Evolutionary conservation across 2,329 filamentous ascomycete species (phyloP), one percentile per base, ranked within the genome.

Genomic region (Magnaporthiopsis rhizophila): DNA sequence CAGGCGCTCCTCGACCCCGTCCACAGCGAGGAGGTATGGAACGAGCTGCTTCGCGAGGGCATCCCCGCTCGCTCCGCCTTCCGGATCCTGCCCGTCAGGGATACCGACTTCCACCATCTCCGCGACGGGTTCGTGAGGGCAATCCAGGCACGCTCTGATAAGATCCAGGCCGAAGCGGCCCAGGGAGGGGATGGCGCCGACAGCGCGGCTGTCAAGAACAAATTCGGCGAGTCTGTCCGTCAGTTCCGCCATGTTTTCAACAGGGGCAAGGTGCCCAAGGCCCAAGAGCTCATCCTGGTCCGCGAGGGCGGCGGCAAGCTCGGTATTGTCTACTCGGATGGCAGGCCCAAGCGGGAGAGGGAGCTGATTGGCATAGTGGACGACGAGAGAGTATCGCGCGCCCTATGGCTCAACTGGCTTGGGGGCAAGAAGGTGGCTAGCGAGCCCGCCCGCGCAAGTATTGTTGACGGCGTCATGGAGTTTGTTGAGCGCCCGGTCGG

Each of bases 71-170:
- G 92, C 64, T 94, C 88, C 32, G 85, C 88, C 0, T 87, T 96
- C 77, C 85, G 94, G 59, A 89, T 99, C 67, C 87, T 94, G 3
- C 95, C 95, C 0, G 92, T 92, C n/a, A 84, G 92, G 53, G 92
- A 96, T 75, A 99, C 95, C 24, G 93, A 98, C 76, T 98, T 97
- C 76, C 86, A 89, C 68, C 95, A 99, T 75, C 77, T 99, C 67
- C 86, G 94, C 57, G 95, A 99, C 73, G 95, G 91, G 1, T 96
- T 93, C 79, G 91, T 97, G 65, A 86, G 92, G 7, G 90, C 91
- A 28, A 89, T 99, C 68, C 90, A 90, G 64, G 88, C 85, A 11
- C 86, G 89, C 45, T 88, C 89, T 2, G 82, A 87, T 1, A 65
- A 61, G 11, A 59, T 68, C 18, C n/a, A 66, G 6, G 65, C 63